Percentiles rank a stretch among this genome's conserved stretches.
Evolutionary conservation across 108 stramenopile species (phyloP).

Genomic region (Aurantiochytrium sp.): DNA sequence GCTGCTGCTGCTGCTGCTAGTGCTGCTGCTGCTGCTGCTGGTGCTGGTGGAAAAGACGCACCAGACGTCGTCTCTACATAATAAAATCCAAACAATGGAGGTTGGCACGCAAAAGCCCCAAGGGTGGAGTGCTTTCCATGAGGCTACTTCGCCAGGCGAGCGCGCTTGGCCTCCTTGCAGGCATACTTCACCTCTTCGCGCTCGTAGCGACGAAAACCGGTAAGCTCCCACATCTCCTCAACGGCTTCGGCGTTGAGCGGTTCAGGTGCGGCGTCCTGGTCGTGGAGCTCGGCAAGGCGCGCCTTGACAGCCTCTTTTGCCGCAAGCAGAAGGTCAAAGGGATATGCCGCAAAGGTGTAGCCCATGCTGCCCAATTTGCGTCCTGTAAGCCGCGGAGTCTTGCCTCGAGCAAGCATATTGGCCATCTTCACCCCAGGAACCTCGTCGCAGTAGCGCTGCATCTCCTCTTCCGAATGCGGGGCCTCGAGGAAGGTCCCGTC

Average conservation of each 20-base stretch:
- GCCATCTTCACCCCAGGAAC: constrained; percentile 87
- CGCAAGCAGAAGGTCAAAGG: constrained; percentile 81
- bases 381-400: constrained; percentile 83
- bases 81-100: no score
- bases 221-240: constrained; percentile 18
- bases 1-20: no score
- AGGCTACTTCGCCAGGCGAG: neutral
- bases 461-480: constrained; percentile 41
- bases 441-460: constrained; percentile 69
- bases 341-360: constrained; percentile 93
- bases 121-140: no score
- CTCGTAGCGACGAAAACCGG: constrained; percentile 43
- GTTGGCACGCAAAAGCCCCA: no score
- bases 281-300: constrained; percentile 68
- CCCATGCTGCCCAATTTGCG: constrained; percentile 77
- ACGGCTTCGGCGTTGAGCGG: constrained; percentile 46
- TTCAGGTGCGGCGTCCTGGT: constrained; percentile 75
- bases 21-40: no score
- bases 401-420: constrained; percentile 88
- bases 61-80: no score
- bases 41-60: no score
- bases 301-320: constrained; percentile 84
- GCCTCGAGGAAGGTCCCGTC: neutral
- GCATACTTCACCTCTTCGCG: constrained; percentile 27
- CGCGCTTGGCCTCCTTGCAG: neutral